phyloP scores from a whole-genome alignment of 225 moss, liverwort and hornwort species.

The Neckera pumila region DNA sequence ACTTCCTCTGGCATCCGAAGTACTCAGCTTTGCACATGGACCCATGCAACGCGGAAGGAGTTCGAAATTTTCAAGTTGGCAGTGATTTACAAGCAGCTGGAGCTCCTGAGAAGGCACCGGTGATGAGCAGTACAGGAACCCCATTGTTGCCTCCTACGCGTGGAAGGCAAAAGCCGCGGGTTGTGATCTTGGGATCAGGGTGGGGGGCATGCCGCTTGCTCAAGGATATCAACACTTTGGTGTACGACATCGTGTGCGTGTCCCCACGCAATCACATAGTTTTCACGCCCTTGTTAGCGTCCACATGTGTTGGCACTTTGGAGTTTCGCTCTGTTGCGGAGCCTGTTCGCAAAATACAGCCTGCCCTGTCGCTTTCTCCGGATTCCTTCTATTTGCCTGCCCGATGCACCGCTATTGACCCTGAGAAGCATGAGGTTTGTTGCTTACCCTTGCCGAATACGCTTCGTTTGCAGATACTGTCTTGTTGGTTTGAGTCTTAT shows the following conservation, averaged over 20 bases:
- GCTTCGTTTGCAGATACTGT: background rate
- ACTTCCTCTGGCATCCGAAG: background rate
- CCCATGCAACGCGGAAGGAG: background rate
- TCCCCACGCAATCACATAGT: slow-evolving; percentile 89
- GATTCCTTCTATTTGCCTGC: slow-evolving; percentile 67
- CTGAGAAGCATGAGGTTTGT: slow-evolving; percentile 42
- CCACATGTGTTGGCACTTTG: slow-evolving; percentile 72
- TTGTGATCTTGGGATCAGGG: slow-evolving; percentile 67
- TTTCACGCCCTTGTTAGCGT: slow-evolving; percentile 75
- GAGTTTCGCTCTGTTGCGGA: slow-evolving; percentile 78
- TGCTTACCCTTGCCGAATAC: background rate
- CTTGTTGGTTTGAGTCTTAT: background rate
- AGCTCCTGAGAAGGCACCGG: background rate
- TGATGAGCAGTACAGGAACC: background rate
- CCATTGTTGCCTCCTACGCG: slow-evolving; percentile 24
- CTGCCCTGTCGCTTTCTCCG: slow-evolving; percentile 39
- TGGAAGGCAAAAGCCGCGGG: slow-evolving; percentile 48
- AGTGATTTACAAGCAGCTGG: slow-evolving; percentile 1
- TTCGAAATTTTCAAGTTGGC: background rate
- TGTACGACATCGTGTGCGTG: slow-evolving; percentile 64
- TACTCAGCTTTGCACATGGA: background rate
- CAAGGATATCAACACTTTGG: slow-evolving; percentile 51
- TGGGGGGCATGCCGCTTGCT: slow-evolving; percentile 74
- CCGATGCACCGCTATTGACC: slow-evolving; percentile 43
- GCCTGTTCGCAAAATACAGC: slow-evolving; percentile 69